phyloP scores from a whole-genome alignment of 2,329 filamentous ascomycete species.

The Aspergillus alliaceus region DNA sequence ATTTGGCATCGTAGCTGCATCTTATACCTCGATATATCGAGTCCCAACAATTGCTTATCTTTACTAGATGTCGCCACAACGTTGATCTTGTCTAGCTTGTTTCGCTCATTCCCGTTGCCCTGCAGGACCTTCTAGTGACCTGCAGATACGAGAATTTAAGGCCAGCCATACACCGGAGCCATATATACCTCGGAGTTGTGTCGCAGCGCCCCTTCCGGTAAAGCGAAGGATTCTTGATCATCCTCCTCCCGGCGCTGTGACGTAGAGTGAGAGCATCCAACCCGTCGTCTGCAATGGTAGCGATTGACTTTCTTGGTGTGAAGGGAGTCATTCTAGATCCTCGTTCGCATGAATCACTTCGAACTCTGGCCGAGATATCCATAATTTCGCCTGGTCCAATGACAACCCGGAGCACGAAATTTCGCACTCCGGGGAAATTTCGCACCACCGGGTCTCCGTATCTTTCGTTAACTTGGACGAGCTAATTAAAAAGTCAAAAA shows the following conservation, averaged over 20 bases:
- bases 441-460: too few species aligned
- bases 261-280: background rate
- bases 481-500: too few species aligned
- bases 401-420: too few species aligned
- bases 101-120: background rate
- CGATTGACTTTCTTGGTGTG: background rate
- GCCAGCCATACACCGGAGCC: background rate
- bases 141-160: background rate
- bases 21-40: background rate
- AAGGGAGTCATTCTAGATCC: too few species aligned
- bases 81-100: background rate
- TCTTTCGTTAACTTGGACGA: too few species aligned
- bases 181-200: background rate
- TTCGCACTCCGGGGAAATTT: too few species aligned
- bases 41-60: background rate
- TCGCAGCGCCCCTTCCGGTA: background rate
- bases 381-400: too few species aligned
- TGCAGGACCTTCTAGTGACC: background rate
- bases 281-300: background rate
- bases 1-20: background rate
- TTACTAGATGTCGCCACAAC: background rate
- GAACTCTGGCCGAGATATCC: too few species aligned
- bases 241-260: background rate
- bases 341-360: too few species aligned
- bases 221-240: background rate